Conservation (phyloP, 2,329 filamentous ascomycete genomes). For the Dothiorella sarmentorum region DNA sequence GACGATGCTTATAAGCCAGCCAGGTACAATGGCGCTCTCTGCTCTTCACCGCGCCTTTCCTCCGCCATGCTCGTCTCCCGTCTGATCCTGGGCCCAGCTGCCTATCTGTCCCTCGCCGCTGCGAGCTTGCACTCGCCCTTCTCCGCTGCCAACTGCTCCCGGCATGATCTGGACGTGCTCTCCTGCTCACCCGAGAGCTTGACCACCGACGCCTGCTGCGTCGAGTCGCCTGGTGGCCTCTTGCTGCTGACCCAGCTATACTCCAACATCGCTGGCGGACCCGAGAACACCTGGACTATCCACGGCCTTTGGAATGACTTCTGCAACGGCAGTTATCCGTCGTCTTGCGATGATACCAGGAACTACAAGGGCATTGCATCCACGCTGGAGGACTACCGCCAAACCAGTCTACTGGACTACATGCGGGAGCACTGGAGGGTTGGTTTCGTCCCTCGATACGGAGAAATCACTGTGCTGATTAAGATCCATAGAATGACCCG, state of each 20-base stretch:
- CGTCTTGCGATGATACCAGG: constrained; percentile 33
- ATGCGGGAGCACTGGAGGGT: constrained; percentile 73
- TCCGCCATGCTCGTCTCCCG: not conserved
- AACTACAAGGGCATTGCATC: constrained; percentile 4
- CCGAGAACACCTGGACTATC: constrained; percentile 68
- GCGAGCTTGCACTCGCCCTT: constrained; percentile 8
- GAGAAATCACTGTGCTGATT: not conserved
- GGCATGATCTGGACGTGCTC: constrained; percentile 6
- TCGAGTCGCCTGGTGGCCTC: constrained; percentile 15
- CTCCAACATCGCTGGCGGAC: constrained; percentile 28
- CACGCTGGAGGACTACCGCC: constrained; percentile 53
- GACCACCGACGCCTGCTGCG: constrained; percentile 11
- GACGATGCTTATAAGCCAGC: constrained; percentile 17
- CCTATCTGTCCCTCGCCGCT: constrained; percentile 12
- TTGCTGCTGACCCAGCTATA: constrained; percentile 15
- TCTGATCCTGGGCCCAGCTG: constrained; percentile 16
- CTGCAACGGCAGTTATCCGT: constrained; percentile 67
- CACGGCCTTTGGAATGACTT: constrained; percentile 63
- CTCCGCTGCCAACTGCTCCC: constrained; percentile 9
- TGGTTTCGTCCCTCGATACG: not conserved
- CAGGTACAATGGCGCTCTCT: constrained; percentile 14
- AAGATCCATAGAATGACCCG: constrained; percentile 4
- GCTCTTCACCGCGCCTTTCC: not conserved
- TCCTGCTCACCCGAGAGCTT: constrained; percentile 15
- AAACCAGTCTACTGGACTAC: constrained; percentile 57